phyloP scores from a whole-genome alignment of 2,329 filamentous ascomycete species.

The Rutstroemia sp. region DNA sequence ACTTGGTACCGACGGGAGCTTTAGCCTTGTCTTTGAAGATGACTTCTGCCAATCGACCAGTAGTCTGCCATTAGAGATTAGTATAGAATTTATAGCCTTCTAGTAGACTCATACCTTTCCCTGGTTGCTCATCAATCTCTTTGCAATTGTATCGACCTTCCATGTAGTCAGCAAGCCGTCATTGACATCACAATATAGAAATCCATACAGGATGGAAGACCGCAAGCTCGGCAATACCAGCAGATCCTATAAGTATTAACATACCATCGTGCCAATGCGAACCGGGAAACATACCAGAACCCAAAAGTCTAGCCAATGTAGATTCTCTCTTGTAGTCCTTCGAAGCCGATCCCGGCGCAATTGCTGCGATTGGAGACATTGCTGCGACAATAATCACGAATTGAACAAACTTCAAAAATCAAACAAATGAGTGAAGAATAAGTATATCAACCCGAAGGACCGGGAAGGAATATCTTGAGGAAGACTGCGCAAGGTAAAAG shows the following conservation, averaged over 20 bases:
- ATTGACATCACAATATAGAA: conserved; percentile 5
- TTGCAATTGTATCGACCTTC: conserved; percentile 94
- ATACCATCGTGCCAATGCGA: background rate
- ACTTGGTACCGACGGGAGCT: conserved; percentile 66
- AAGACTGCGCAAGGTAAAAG: background rate
- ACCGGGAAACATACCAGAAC: conserved; percentile 61
- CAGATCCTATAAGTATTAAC: conserved; percentile 55
- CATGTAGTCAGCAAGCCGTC: conserved; percentile 25
- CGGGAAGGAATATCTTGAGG: background rate
- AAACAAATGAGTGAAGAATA: conserved; percentile 8
- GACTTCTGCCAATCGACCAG: conserved; percentile 63
- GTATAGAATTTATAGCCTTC: conserved; percentile 15
- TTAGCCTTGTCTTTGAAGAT: conserved; percentile 86
- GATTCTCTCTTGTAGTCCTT: conserved; percentile 78
- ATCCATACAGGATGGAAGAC: conserved; percentile 78
- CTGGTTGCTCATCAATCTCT: conserved; percentile 98
- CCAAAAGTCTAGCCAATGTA: conserved; percentile 76
- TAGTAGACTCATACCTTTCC: conserved; percentile 46
- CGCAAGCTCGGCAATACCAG: conserved; percentile 86
- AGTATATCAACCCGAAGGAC: background rate
- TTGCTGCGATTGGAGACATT: conserved; percentile 32
- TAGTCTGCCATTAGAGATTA: conserved; percentile 37
- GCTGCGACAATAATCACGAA: conserved; percentile 9
- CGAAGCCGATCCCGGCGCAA: conserved; percentile 15
- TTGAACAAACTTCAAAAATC: conserved; percentile 1